These are phyloP conservation scores for Rhynchospora pubera DNA, from an alignment of 176 grass and related monocot species.

Conservation along the genomic window DNA sequence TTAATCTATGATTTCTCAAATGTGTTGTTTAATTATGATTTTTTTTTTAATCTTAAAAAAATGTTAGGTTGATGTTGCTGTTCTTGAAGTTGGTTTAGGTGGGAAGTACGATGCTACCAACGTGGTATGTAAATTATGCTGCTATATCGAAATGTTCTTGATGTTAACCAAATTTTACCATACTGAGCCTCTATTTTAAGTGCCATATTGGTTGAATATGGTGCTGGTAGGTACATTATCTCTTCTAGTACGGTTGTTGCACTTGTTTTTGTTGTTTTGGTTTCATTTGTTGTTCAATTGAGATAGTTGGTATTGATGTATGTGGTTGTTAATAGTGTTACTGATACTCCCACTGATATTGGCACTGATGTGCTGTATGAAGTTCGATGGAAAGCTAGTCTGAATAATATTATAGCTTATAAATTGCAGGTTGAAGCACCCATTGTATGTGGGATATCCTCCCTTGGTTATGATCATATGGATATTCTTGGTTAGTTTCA, in stretches of 20 bases:
- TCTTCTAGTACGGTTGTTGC: background rate
- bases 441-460: slow-evolving; percentile 77
- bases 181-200: background rate
- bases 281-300: background rate
- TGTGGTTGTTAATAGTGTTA: background rate
- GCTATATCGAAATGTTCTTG: background rate
- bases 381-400: slow-evolving; percentile 20
- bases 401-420: background rate
- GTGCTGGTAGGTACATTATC: background rate
- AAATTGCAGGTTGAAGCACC: slow-evolving; percentile 67
- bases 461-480: slow-evolving; percentile 88
- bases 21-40: background rate
- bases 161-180: background rate
- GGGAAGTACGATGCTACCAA: slow-evolving; percentile 96
- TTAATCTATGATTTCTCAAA: background rate
- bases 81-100: slow-evolving; percentile 97
- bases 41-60: background rate
- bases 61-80: slow-evolving; percentile 82
- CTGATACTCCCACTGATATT: background rate
- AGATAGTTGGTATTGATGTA: background rate
- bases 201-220: background rate
- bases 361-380: background rate
- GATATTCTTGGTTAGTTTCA: slow-evolving; percentile 81
- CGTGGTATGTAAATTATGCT: slow-evolving; percentile 43
- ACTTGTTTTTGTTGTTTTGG: background rate